These are phyloP conservation scores for Colletotrichum sp. DNA, from an alignment of 2,329 filamentous ascomycete genomes.

Conservation along the genomic window DNA sequence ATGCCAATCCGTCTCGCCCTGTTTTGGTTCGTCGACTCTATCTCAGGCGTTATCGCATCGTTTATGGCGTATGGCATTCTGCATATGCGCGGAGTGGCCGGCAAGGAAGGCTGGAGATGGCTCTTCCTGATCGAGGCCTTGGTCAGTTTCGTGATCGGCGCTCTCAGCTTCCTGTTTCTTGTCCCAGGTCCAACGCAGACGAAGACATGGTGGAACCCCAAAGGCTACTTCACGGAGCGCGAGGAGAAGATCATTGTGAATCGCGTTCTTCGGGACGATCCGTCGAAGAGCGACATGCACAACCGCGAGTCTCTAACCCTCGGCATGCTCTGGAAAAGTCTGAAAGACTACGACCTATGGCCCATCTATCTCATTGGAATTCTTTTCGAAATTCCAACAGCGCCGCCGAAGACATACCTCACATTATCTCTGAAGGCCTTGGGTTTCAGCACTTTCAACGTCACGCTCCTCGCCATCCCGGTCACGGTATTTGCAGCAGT, in stretches of 20 bases:
- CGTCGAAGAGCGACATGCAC: constrained; percentile 61
- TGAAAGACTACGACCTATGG: constrained; percentile 63
- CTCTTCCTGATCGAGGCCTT: constrained; percentile 57
- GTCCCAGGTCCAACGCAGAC: constrained; percentile 20
- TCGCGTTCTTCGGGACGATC: constrained; percentile 59
- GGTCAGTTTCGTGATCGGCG: constrained; percentile 12
- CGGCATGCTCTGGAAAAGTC: constrained; percentile 48
- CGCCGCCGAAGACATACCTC: constrained; percentile 53
- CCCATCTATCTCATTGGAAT: constrained; percentile 58
- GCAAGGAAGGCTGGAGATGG: constrained; percentile 48
- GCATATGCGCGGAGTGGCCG: constrained; percentile 40
- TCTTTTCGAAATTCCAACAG: constrained; percentile 50
- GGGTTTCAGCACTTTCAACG: constrained; percentile 56
- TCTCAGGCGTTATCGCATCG: constrained; percentile 42
- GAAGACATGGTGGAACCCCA: neutral
- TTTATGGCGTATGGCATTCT: constrained; percentile 44
- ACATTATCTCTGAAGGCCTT: constrained; percentile 56
- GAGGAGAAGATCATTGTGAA: constrained; percentile 66
- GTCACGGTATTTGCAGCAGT: neutral
- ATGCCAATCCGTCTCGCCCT: constrained; percentile 43
- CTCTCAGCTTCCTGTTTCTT: neutral
- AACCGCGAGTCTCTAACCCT: constrained; percentile 58
- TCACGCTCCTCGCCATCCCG: constrained; percentile 57
- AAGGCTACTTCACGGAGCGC: constrained; percentile 59
- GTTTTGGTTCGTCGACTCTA: constrained; percentile 45